Base-by-base conservation (phyloP, 805 yeast genomes). In the Crinitomyces ghanaensis region DNA sequence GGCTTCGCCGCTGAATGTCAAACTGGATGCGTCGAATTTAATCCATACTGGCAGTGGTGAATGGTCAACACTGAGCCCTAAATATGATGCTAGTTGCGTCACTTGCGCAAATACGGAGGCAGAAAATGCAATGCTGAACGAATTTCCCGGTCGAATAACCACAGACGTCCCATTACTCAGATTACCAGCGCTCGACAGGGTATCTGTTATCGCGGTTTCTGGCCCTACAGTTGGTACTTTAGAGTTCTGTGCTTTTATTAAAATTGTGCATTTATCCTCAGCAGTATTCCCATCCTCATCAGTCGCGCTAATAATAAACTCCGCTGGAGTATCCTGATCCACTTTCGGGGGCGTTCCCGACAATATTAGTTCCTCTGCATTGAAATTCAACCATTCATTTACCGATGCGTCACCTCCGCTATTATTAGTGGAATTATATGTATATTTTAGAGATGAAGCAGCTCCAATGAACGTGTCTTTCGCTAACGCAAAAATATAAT, bases 41-140 rank as follows among this genome's bases (percentile, higher is more conserved):
- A 84, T 62, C 97, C 98, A 91, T 50, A 73, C 77, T 24, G 98
- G 98, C 36, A 91, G 64, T 2, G 98, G 88, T 1, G 94, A 70
- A 51, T 86, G 72, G 53, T 82, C 84, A 9, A 65, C 58, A n/a
- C 86, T 73, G 42, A 79, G 69, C 14, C 95, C 95, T 50, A 82
- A 80, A 58, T 79, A 83, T 6, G 77, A 75, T 12, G 68, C 63
- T 20, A 79, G 70, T 2, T 62, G 49, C 67, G 44, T 11, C 24
- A 40, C 11, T 21, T 65, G 49, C 7, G 62, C 54, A 51, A 86
- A 91, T 6, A 80, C 70, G 36, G 68, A 62, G 15, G 59, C 50
- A 28, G 74, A 71, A 48, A 91, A 84, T 19, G 71, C 56, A 37
- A 91, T 62, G 31, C 68, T 59, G 53, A 91, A 84, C 3, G 60